phyloP scores from a whole-genome alignment of 192 early-diverging fungal species.

The Phycomyces nitens region DNA sequence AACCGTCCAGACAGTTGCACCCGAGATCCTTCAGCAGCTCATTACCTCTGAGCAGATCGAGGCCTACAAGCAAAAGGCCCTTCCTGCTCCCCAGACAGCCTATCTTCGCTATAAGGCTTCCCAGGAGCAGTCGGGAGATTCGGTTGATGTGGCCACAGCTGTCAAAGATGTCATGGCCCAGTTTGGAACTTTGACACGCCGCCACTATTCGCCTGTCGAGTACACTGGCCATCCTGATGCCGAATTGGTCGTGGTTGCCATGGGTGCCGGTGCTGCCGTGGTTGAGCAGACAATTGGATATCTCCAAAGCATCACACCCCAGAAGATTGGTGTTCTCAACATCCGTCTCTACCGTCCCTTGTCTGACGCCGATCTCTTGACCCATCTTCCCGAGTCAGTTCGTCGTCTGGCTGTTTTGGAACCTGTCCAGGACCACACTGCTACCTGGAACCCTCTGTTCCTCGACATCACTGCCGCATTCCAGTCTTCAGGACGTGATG shows the following conservation, averaged over 20 bases:
- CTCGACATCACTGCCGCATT: slow-evolving; percentile 77
- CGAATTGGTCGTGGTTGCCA: slow-evolving; percentile 68
- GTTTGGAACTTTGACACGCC: slow-evolving; percentile 57
- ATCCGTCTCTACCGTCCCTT: slow-evolving; percentile 77
- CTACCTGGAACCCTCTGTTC: slow-evolving; percentile 78
- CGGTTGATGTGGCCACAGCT: slow-evolving; percentile 26
- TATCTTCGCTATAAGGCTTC: slow-evolving; percentile 27
- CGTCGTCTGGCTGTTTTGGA: slow-evolving; percentile 63
- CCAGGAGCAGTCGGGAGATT: not conserved
- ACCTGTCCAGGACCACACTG: slow-evolving; percentile 54
- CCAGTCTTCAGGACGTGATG: slow-evolving; percentile 42
- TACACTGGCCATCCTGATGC: slow-evolving; percentile 68
- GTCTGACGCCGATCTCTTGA: slow-evolving; percentile 54
- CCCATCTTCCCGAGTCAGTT: slow-evolving; percentile 58
- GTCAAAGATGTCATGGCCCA: slow-evolving; percentile 48
- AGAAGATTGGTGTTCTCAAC: slow-evolving; percentile 68
- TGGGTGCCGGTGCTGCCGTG: slow-evolving; percentile 61
- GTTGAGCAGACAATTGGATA: slow-evolving; percentile 41
- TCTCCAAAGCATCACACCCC: slow-evolving; percentile 11
- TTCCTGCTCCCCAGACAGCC: slow-evolving; percentile 5
- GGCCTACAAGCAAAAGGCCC: slow-evolving; percentile 19
- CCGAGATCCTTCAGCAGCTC: slow-evolving; percentile 24
- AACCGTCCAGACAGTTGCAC: slow-evolving; percentile 34
- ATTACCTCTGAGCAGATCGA: slow-evolving; percentile 43
- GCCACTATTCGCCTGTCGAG: slow-evolving; percentile 58